These are phyloP conservation scores for Serendipita indica DNA, from an alignment of 768 basidiomycete genomes.

Conservation along the genomic window DNA sequence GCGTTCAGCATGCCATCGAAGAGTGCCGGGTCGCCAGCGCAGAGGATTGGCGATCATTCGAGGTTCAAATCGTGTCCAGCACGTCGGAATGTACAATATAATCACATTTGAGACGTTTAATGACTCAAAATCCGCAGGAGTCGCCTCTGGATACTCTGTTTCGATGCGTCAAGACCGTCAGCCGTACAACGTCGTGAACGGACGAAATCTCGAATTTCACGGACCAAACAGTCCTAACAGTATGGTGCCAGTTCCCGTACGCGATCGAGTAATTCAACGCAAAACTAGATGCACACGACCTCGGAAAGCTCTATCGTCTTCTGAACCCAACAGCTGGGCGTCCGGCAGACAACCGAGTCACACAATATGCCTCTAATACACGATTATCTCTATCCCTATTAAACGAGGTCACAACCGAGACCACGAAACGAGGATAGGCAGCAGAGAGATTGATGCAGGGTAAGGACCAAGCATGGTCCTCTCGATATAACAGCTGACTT, in stretches of 20 bases:
- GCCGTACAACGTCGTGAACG: neutral
- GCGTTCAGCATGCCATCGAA: conserved; percentile 3
- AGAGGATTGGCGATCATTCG: neutral
- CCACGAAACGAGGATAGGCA: conserved; percentile 57
- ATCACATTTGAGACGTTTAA: too few relatives aligned
- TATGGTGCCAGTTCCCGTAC: conserved; percentile 9
- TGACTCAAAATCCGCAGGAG: too few relatives aligned
- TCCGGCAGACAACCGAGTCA: conserved; percentile 35
- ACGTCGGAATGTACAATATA: neutral
- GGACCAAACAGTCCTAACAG: neutral
- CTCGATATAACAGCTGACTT: neutral
- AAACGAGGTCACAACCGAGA: conserved; percentile 72
- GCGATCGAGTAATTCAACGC: conserved; percentile 11
- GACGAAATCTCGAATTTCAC: neutral
- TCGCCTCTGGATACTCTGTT: too few relatives aligned
- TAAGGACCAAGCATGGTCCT: conserved; percentile 26
- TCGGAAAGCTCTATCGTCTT: conserved; percentile 28
- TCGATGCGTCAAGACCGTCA: too few relatives aligned
- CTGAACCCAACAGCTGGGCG: conserved; percentile 28
- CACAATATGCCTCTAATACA: conserved; percentile 68
- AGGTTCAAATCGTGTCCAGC: neutral
- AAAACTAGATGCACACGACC: conserved; percentile 17
- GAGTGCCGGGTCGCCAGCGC: neutral
- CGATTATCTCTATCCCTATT: conserved; percentile 85
- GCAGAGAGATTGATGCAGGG: conserved; percentile 44